A percentile compares a stretch with the other conserved stretches of the same genome.
Evolutionary conservation across 1,139 yeast genomes (phyloP).

Genomic region (Lodderomyces orthopsilosis): DNA sequence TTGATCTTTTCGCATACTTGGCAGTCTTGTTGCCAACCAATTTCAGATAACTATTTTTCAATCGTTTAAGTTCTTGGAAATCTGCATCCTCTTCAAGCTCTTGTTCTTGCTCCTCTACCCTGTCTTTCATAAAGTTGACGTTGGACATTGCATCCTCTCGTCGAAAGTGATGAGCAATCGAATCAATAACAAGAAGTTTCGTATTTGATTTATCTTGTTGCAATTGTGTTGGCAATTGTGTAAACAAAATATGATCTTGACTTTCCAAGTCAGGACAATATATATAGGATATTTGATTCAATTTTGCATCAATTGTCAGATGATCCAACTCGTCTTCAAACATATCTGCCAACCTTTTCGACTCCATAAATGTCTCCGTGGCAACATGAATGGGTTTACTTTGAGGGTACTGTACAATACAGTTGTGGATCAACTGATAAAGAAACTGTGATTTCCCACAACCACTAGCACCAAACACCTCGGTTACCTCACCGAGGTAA

Average conservation of each 20-base stretch:
- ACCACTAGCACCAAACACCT: conserved; percentile 80
- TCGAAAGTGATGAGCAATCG: conserved; percentile 82
- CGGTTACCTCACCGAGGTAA: conserved; percentile 65
- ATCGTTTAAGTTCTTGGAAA: conserved; percentile 20
- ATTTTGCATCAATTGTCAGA: conserved; percentile 25
- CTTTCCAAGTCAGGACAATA: conserved; percentile 68
- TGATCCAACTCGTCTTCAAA: conserved; percentile 9
- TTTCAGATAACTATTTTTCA: conserved; percentile 29
- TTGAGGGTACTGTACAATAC: conserved; percentile 27
- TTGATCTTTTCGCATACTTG: conserved; percentile 27
- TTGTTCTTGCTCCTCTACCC: conserved; percentile 23
- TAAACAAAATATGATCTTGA: conserved; percentile 70
- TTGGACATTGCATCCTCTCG: conserved; percentile 52
- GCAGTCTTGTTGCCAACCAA: conserved; percentile 24
- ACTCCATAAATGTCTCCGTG: conserved; percentile 73
- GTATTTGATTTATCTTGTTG: conserved; percentile 37
- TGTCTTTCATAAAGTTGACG: conserved; percentile 24
- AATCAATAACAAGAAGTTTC: conserved; percentile 67
- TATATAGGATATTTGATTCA: conserved; percentile 56
- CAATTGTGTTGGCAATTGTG: conserved; percentile 64
- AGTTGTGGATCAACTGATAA: conserved; percentile 50
- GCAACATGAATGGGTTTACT: conserved; percentile 53
- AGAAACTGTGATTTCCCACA: conserved; percentile 81
- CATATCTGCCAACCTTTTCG: conserved; percentile 49
- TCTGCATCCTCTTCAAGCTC: conserved; percentile 16